phyloP scores from a whole-genome alignment of 192 early-diverging fungal genomes.

The Chytriomyces sp. region DNA sequence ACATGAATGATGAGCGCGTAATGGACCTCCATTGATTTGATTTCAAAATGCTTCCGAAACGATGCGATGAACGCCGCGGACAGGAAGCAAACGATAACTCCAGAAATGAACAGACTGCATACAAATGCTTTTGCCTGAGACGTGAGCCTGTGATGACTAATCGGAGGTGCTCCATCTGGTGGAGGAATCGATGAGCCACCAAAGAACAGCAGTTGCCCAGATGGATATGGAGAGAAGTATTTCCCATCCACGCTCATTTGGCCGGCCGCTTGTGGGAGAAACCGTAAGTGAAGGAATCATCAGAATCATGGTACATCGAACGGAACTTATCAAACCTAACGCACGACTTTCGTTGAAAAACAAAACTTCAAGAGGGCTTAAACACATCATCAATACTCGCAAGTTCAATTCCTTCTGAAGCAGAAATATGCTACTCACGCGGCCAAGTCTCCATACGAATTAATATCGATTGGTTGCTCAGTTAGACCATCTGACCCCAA shows the following conservation, averaged over 20 bases:
- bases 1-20: not conserved
- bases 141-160: not conserved
- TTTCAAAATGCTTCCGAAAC: not conserved
- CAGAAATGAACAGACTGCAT: not conserved
- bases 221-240: not conserved
- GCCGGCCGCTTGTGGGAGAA: slow-evolving; percentile 6
- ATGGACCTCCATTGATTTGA: not conserved
- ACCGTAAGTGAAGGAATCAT: not conserved
- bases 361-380: not conserved
- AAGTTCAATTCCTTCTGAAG: not conserved
- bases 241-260: slow-evolving; percentile 1
- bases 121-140: not conserved
- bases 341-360: slow-evolving; percentile 4
- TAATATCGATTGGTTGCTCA: slow-evolving; percentile 7
- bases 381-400: not conserved
- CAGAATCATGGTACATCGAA: not conserved
- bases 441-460: slow-evolving; percentile 22
- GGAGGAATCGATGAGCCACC: not conserved
- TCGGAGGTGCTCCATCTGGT: not conserved
- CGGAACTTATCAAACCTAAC: not conserved
- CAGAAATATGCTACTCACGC: not conserved
- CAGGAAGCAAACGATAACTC: not conserved
- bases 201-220: slow-evolving; percentile 2
- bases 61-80: not conserved
- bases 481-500: slow-evolving; percentile 6